Evolutionary conservation across 441 rosid genomes (phyloP).

Genomic region (Viola pubescens): DNA sequence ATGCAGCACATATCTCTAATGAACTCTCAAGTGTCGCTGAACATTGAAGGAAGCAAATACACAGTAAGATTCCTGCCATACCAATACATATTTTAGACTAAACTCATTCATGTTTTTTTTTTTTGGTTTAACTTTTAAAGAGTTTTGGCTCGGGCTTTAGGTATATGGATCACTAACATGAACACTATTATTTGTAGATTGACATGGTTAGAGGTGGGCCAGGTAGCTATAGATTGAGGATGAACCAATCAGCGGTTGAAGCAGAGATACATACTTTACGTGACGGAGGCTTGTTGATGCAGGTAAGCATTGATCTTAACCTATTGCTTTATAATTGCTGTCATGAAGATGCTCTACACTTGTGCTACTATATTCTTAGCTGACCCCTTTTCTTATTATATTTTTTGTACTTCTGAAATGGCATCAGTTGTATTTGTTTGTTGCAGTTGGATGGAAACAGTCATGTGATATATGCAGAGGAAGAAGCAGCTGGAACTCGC

Average conservation of each 20-base stretch:
- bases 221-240: conserved; percentile 83
- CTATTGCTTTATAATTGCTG: conserved; percentile 9
- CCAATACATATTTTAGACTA: conserved; percentile 8
- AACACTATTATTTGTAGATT: conserved; percentile 44
- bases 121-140: conserved; percentile 7
- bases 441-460: conserved; percentile 97
- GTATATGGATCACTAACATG: conserved; percentile 17
- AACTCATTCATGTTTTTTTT: conserved; percentile 10
- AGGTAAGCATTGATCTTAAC: conserved; percentile 52
- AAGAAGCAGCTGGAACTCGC: conserved; percentile 99
- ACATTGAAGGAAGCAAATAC: conserved; percentile 99
- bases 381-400: background rate
- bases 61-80: conserved; percentile 41
- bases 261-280: conserved; percentile 98
- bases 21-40: conserved; percentile 93
- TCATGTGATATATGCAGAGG: conserved; percentile 99
- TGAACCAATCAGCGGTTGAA: conserved; percentile 91
- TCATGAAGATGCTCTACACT: background rate
- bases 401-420: background rate
- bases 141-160: conserved; percentile 13
- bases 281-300: conserved; percentile 99
- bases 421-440: conserved; percentile 14
- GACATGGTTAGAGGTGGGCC: conserved; percentile 95
- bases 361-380: background rate
- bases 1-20: conserved; percentile 95